Conservation (phyloP, 495 filamentous ascomycete species). For the Tuber calosporum region DNA sequence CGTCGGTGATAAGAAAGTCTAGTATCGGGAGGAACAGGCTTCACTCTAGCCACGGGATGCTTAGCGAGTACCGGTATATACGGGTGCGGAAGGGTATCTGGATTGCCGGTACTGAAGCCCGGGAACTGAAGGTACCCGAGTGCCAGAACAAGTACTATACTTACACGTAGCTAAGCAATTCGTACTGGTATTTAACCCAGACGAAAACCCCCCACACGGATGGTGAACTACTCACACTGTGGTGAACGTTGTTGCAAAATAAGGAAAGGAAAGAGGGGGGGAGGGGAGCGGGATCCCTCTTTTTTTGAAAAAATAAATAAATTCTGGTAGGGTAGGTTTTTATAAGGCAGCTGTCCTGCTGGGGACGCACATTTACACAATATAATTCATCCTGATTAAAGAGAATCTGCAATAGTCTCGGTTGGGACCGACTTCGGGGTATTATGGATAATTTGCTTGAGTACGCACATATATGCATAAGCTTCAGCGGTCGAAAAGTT, state of each 20-base stretch:
- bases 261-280: not conserved
- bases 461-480: not conserved
- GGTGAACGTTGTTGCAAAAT: not conserved
- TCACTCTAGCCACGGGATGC: no score
- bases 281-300: not conserved
- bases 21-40: no score
- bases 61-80: no score
- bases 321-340: not conserved
- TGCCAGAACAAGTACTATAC: not conserved
- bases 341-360: not conserved
- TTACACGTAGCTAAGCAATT: not conserved
- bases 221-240: not conserved
- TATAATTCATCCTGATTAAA: not conserved
- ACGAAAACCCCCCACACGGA: not conserved
- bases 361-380: not conserved
- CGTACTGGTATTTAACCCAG: not conserved
- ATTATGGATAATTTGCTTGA: slow-evolving; percentile 3
- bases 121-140: no score
- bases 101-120: no score
- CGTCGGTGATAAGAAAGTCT: no score
- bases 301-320: not conserved
- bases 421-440: not conserved
- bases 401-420: not conserved
- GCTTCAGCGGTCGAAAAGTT: not conserved
- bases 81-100: no score